Evolutionary conservation across 2,329 filamentous ascomycete species (phyloP).

Genomic region (Fonsecaea erecta): DNA sequence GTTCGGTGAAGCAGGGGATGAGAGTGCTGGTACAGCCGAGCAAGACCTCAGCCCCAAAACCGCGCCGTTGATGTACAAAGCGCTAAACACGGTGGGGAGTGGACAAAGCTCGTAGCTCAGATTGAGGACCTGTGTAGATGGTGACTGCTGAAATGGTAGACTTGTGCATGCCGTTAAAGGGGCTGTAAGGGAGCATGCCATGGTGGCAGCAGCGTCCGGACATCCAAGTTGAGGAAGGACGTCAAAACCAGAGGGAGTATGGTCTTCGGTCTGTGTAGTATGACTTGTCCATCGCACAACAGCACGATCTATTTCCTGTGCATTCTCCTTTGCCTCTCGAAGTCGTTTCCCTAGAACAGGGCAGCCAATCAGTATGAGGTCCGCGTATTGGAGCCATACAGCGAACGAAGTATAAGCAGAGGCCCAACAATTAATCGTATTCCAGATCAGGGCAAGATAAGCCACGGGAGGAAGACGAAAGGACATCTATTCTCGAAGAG

Average conservation of each 20-base stretch:
- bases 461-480: neutral
- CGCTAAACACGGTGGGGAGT: conserved; percentile 26
- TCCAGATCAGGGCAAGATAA: neutral
- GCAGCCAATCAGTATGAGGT: neutral
- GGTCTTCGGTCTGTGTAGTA: neutral
- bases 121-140: neutral
- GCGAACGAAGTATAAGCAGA: neutral
- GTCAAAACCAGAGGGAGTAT: neutral
- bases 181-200: neutral
- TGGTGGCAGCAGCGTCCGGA: neutral
- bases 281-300: neutral
- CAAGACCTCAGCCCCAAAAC: conserved; percentile 38
- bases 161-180: neutral
- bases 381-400: neutral
- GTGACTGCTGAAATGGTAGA: neutral
- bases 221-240: neutral
- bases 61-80: conserved; percentile 42
- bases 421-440: neutral
- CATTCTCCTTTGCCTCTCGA: conserved; percentile 1
- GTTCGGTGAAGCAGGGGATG: conserved; percentile 31
- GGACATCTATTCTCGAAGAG: neutral
- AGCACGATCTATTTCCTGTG: neutral
- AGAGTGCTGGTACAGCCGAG: conserved; percentile 37
- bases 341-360: conserved; percentile 4
- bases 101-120: neutral